These are phyloP conservation scores for Tricholoma matsutake DNA, from an alignment of 768 basidiomycete species.

Conservation along the genomic window DNA sequence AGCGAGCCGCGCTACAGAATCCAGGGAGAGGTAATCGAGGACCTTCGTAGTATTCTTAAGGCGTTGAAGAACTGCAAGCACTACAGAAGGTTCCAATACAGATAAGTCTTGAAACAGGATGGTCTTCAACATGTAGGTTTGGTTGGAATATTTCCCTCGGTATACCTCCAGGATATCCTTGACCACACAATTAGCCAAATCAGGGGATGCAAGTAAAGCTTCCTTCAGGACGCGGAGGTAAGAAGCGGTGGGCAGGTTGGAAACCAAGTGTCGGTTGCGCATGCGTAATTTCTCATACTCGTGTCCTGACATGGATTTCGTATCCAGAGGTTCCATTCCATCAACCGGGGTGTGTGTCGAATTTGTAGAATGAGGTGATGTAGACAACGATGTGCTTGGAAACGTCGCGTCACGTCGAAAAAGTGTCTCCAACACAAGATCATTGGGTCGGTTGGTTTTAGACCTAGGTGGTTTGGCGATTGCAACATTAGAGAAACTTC, in stretches of 20 bases:
- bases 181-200: constrained; percentile 19
- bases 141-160: constrained; percentile 3
- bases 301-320: neutral
- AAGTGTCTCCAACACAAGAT: neutral
- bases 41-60: constrained; percentile 9
- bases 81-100: constrained; percentile 6
- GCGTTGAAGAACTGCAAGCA: constrained; percentile 17
- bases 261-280: constrained; percentile 5
- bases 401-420: constrained; percentile 5
- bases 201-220: constrained; percentile 1
- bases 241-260: neutral
- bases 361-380: constrained; percentile 1
- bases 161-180: constrained; percentile 21
- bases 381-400: constrained; percentile 9
- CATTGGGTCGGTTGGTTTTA: neutral
- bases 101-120: constrained; percentile 12
- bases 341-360: neutral
- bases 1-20: constrained; percentile 9
- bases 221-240: constrained; percentile 9
- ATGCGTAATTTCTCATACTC: constrained; percentile 10
- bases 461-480: constrained; percentile 11
- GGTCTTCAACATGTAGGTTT: constrained; percentile 7
- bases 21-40: constrained; percentile 6
- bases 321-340: neutral
- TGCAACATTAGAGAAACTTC: constrained; percentile 20